Base-by-base conservation (phyloP, 176 grass and related monocot species). In the Puccinellia tenuiflora region DNA sequence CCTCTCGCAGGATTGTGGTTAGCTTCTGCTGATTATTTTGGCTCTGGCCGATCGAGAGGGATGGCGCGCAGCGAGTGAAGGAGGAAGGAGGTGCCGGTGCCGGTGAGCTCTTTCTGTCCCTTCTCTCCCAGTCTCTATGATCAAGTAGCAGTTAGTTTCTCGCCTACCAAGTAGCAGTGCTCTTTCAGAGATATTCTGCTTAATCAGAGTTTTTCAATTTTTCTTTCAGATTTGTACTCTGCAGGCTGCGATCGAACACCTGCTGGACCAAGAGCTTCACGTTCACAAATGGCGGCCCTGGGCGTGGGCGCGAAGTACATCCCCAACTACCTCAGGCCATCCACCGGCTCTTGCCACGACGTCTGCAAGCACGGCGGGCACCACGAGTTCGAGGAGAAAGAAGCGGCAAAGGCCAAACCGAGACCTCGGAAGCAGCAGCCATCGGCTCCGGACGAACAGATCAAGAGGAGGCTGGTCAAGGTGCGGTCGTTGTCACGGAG, bases 331-430 rank as follows among this genome's bases (percentile, higher is more conserved):
- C 92, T 88, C 28, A 83, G 78, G 85, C 76, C 92, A 59, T 81
- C 92, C 4, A 60, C 85, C 0, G 85, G 90, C n/a, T 92, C 92
- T 0, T 92, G 92, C 85, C 92, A 94, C 77, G 78, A 92, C 8
- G 69, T 72, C 7, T 94, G 92, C 89, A 94, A 94, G 81, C 89
- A 92, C 57, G 92, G 92, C 14, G 61, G 51, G 9, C 47, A 73
- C 18, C 79, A 94, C 52, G 21, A 61, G 17, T 90, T 87, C 6
- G 68, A 81, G 4, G 81, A 88, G 42, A 79, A 64, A 13, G 85
- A 85, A 9, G 57, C 64, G 6, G 43, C 25, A n/a, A 59, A 26
- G 79, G 18, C 48, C 6, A 66, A 57, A 6, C 18, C 25, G 0
- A 91, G 15, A 14, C 72, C 75, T 13, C 73, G 66, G 42, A 88